Evolutionary conservation across 108 stramenopile species (phyloP).

Genomic region (Conticribra guillardii): DNA sequence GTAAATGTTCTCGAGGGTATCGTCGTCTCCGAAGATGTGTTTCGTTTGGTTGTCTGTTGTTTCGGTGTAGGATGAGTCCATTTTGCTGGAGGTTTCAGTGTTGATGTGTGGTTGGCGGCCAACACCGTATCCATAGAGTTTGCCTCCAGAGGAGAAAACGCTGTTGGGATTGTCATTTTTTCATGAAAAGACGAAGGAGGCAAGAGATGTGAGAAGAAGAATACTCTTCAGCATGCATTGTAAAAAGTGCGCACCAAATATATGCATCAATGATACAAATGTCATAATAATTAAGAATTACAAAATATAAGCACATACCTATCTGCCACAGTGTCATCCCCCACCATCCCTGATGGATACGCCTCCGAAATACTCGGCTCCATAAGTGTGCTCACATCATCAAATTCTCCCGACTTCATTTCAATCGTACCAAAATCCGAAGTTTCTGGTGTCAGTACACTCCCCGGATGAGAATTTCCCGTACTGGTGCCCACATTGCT

Average conservation of each 20-base stretch:
- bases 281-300: too few species aligned
- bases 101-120: constrained; percentile 22
- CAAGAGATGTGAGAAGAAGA: too few species aligned
- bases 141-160: constrained; percentile 31
- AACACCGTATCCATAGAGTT: constrained; percentile 31
- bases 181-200: background rate
- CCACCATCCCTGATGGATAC: constrained; percentile 27
- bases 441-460: background rate
- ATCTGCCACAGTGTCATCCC: constrained; percentile 42
- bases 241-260: too few species aligned
- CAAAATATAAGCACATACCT: too few species aligned
- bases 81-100: constrained; percentile 34
- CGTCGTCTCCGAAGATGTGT: constrained; percentile 37
- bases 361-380: constrained; percentile 80
- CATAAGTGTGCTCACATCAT: constrained; percentile 83
- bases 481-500: background rate
- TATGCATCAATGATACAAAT: too few species aligned
- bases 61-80: constrained; percentile 25
- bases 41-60: constrained; percentile 13
- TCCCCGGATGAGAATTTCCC: background rate
- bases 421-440: constrained; percentile 52
- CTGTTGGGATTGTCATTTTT: background rate
- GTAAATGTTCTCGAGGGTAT: constrained; percentile 45
- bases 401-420: constrained; percentile 57
- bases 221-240: too few species aligned